A percentile compares a stretch with the other conserved stretches of the same genome.
Conservation (phyloP, 1,139 yeast species). For the Zygosaccharomyces pseudobailii region DNA sequence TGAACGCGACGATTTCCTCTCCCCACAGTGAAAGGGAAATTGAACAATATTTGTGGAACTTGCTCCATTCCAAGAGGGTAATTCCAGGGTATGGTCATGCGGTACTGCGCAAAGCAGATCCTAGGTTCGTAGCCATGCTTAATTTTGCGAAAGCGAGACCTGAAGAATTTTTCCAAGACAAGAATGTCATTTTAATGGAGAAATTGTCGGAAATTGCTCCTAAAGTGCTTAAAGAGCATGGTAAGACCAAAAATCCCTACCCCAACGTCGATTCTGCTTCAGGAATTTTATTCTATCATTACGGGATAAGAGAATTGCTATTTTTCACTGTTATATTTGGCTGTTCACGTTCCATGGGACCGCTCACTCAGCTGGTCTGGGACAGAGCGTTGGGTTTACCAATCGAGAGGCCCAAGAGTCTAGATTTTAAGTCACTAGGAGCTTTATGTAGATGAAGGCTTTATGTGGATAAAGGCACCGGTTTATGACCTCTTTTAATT, state of each 20-base stretch:
- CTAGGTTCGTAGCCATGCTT: constrained; percentile 43
- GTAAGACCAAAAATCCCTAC: constrained; percentile 60
- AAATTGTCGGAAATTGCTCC: constrained; percentile 47
- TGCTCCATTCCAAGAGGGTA: constrained; percentile 87
- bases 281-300: constrained; percentile 54
- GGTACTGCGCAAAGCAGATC: constrained; percentile 93
- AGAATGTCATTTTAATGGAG: constrained; percentile 34
- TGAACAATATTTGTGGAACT: constrained; percentile 85
- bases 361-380: constrained; percentile 54
- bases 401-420: constrained; percentile 56
- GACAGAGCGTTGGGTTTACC: constrained; percentile 58
- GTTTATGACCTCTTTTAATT: too few species aligned
- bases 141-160: constrained; percentile 34
- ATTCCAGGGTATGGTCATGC: constrained; percentile 99
- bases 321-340: constrained; percentile 59
- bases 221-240: constrained; percentile 49
- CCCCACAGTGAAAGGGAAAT: constrained; percentile 70
- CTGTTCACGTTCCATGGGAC: constrained; percentile 55
- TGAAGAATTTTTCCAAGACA: constrained; percentile 32
- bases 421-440: constrained; percentile 22
- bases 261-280: constrained; percentile 61
- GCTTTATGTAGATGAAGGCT: constrained; percentile 6
- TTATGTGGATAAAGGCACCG: background rate
- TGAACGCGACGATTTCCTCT: constrained; percentile 71
- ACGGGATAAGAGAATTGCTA: constrained; percentile 50